Evolutionary conservation across 345 rosid species (phyloP).

Genomic region (Moricandia arvensis): DNA sequence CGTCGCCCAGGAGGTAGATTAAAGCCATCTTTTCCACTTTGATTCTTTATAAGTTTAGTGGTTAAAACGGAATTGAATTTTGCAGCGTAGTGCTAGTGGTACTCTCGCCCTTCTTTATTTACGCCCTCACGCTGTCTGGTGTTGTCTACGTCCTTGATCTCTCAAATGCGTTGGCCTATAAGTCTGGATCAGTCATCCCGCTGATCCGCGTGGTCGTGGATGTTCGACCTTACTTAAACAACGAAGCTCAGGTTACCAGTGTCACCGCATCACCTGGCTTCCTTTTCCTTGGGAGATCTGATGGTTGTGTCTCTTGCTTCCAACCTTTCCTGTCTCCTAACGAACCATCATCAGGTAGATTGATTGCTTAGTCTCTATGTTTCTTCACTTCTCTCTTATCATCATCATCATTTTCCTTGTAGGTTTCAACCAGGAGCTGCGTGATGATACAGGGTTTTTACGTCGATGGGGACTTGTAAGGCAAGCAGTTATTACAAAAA

Average conservation of each 20-base stretch:
- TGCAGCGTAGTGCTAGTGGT: slow-evolving; percentile 41
- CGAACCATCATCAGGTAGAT: slow-evolving; percentile 55
- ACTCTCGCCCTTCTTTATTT: slow-evolving; percentile 46
- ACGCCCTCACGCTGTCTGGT: slow-evolving; percentile 59
- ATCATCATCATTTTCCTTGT: slow-evolving; percentile 13
- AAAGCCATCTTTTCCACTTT: background rate
- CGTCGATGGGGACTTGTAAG: slow-evolving; percentile 85
- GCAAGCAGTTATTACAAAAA: slow-evolving; percentile 30
- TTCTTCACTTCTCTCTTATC: background rate
- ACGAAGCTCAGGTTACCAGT: slow-evolving; percentile 45
- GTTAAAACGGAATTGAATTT: slow-evolving; percentile 10
- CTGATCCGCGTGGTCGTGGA: slow-evolving; percentile 41
- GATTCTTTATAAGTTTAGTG: background rate
- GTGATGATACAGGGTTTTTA: slow-evolving; percentile 70
- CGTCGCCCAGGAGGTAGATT: slow-evolving; percentile 44
- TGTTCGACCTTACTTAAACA: slow-evolving; percentile 39
- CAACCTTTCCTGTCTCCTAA: slow-evolving; percentile 48
- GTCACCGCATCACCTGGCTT: slow-evolving; percentile 56
- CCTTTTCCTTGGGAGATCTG: slow-evolving; percentile 60
- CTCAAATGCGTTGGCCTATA: slow-evolving; percentile 42
- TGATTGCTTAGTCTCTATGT: background rate
- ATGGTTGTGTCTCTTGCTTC: slow-evolving; percentile 68
- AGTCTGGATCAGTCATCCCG: slow-evolving; percentile 47
- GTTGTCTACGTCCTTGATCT: slow-evolving; percentile 59
- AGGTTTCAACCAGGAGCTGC: slow-evolving; percentile 68